Percentiles rank a stretch among this genome's conserved stretches.
Evolutionary conservation across 1,284 basidiomycete species (phyloP).

Genomic region (Flammula alnicola): DNA sequence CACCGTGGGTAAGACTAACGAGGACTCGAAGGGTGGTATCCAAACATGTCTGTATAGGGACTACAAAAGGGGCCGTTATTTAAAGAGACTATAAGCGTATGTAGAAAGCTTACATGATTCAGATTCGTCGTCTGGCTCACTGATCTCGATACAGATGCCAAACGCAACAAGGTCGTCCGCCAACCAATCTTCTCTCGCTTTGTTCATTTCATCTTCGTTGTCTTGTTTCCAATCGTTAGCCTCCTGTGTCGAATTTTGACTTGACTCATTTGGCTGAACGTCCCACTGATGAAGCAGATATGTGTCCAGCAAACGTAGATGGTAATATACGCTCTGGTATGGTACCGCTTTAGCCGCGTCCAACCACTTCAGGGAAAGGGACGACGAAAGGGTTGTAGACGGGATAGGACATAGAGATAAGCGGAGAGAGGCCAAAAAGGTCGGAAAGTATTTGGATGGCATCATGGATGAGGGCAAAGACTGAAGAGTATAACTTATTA

Average conservation of each 20-base stretch:
- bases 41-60: conserved; percentile 44
- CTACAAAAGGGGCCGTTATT: neutral
- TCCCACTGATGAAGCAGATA: conserved; percentile 64
- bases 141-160: conserved; percentile 44
- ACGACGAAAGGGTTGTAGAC: conserved; percentile 21
- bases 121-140: conserved; percentile 11
- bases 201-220: conserved; percentile 36
- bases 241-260: neutral
- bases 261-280: conserved; percentile 9
- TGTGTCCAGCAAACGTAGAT: conserved; percentile 64
- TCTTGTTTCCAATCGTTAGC: conserved; percentile 3
- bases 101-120: conserved; percentile 13
- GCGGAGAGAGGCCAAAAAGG: conserved; percentile 43
- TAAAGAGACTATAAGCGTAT: neutral
- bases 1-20: conserved; percentile 69
- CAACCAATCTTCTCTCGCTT: conserved; percentile 44
- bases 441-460: conserved; percentile 37
- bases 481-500: conserved; percentile 51
- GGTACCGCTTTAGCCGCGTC: conserved; percentile 26
- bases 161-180: conserved; percentile 52
- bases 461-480: conserved; percentile 40
- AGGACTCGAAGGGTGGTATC: conserved; percentile 66
- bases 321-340: conserved; percentile 55
- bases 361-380: conserved; percentile 28
- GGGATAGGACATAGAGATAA: conserved; percentile 22